Percentiles rank a stretch among this genome's conserved stretches.
Conservation (phyloP, 495 filamentous ascomycete species). For the Letharia columbiana region DNA sequence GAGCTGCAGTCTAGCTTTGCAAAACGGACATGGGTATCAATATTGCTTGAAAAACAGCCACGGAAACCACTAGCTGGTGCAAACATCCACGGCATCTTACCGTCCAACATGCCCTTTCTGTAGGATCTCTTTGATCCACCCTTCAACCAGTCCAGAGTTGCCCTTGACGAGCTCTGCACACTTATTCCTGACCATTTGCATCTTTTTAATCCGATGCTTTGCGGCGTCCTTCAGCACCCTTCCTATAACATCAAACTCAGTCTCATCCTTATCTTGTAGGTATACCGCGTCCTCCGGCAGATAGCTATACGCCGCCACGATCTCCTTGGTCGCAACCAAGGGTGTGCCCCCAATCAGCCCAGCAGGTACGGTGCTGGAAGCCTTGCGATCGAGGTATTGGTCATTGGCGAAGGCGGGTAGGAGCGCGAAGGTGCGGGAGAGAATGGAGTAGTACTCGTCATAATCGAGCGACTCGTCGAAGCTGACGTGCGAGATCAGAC, state of each 20-base stretch:
- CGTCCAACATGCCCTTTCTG: neutral
- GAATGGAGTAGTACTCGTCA: slow-evolving; percentile 23
- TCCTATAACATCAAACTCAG: slow-evolving; percentile 23
- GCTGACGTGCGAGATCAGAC: slow-evolving; percentile 17
- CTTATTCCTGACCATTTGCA: slow-evolving; percentile 5
- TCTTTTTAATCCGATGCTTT: slow-evolving; percentile 6
- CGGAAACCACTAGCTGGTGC: neutral
- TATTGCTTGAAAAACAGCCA: neutral
- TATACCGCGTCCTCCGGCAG: slow-evolving; percentile 25
- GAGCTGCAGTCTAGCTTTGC: neutral
- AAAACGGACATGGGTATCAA: neutral
- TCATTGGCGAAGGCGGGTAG: slow-evolving; percentile 27
- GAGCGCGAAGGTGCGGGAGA: slow-evolving; percentile 24
- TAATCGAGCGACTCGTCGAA: slow-evolving; percentile 26
- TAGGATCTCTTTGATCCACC: slow-evolving; percentile 5
- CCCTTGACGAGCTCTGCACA: slow-evolving; percentile 1
- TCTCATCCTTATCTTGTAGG: slow-evolving; percentile 21
- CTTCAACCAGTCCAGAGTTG: slow-evolving; percentile 5
- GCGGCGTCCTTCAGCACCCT: slow-evolving; percentile 6
- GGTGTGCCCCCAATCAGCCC: slow-evolving; percentile 27
- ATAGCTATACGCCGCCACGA: slow-evolving; percentile 29
- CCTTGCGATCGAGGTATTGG: slow-evolving; percentile 26
- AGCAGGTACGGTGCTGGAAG: slow-evolving; percentile 25
- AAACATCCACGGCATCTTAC: neutral
- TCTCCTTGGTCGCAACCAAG: slow-evolving; percentile 23